Evolutionary conservation across 306 rosid genomes (phyloP).

Genomic region (Malus asiatica): DNA sequence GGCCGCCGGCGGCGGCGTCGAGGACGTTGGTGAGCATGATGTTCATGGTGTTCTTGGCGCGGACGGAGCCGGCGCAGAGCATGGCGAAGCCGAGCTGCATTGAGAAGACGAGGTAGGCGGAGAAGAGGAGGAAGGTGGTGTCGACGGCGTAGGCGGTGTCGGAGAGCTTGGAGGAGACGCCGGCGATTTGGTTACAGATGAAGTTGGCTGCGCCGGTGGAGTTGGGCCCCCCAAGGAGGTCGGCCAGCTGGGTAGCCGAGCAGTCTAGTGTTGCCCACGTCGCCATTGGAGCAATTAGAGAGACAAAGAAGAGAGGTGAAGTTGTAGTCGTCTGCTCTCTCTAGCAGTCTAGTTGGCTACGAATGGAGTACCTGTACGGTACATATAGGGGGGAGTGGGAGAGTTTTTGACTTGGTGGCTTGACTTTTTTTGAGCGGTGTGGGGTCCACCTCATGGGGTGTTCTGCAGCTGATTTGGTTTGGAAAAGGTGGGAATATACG

Average conservation of each 20-base stretch:
- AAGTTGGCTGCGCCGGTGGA: constrained; percentile 45
- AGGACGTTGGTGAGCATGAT: constrained; percentile 97
- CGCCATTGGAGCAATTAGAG: constrained; percentile 21
- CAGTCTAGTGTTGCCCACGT: constrained; percentile 16
- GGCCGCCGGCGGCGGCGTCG: constrained; percentile 82
- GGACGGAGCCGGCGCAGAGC: constrained; percentile 98
- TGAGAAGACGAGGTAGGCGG: constrained; percentile 93
- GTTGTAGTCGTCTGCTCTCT: background rate
- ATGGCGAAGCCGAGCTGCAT: constrained; percentile 98
- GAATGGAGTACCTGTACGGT: background rate
- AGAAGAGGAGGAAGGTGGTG: constrained; percentile 77
- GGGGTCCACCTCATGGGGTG: background rate
- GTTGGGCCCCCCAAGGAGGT: constrained; percentile 42
- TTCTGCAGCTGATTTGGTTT: background rate
- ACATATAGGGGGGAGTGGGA: background rate
- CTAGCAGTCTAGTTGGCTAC: background rate
- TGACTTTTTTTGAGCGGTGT: background rate
- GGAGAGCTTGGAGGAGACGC: constrained; percentile 20
- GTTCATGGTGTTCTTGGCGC: constrained; percentile 98
- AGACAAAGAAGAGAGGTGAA: background rate
- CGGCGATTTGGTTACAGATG: constrained; percentile 47
- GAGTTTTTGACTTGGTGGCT: background rate
- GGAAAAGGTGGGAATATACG: background rate
- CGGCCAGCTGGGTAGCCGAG: constrained; percentile 33
- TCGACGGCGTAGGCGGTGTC: constrained; percentile 59